Evolutionary conservation across 2,329 filamentous ascomycete genomes (phyloP).

Genomic region (Hypoxylon sp.): DNA sequence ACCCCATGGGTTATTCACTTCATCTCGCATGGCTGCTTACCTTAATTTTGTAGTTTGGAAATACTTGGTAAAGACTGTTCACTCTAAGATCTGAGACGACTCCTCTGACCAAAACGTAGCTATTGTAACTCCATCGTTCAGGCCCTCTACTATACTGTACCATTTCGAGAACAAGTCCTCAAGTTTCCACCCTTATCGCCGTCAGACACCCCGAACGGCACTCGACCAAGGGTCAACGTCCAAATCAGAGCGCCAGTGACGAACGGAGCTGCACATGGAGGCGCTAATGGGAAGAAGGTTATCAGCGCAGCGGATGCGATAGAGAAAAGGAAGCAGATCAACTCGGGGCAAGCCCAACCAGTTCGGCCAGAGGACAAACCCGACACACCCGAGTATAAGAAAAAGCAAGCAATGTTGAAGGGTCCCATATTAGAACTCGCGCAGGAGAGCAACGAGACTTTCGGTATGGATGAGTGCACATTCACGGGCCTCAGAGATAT

Average conservation of each 20-base stretch:
- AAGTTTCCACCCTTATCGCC: conserved; percentile 84
- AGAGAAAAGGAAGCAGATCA: conserved; percentile 68
- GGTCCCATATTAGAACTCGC: conserved; percentile 89
- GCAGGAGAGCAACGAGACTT: conserved; percentile 81
- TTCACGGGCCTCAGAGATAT: conserved; percentile 97
- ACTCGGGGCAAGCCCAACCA: conserved; percentile 65
- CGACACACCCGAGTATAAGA: conserved; percentile 96
- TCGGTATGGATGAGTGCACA: conserved; percentile 94
- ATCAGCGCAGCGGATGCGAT: conserved; percentile 67
- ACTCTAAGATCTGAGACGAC: conserved; percentile 29
- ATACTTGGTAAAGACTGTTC: conserved; percentile 81
- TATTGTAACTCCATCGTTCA: conserved; percentile 99
- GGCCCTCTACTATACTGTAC: conserved; percentile 93
- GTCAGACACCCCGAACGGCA: conserved; percentile 75
- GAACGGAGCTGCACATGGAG: conserved; percentile 60
- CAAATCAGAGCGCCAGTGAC: conserved; percentile 68
- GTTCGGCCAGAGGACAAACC: conserved; percentile 88
- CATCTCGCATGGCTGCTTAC: conserved; percentile 53
- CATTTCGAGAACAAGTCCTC: conserved; percentile 93
- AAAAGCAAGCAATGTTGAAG: conserved; percentile 90
- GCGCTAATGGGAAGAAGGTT: conserved; percentile 65
- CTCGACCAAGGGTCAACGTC: conserved; percentile 67
- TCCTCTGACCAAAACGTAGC: conserved; percentile 62
- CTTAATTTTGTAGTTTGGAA: conserved; percentile 79
- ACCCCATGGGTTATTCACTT: conserved; percentile 22